phyloP scores from a whole-genome alignment of 257 asterid species.

The Forsythia suspensa region DNA sequence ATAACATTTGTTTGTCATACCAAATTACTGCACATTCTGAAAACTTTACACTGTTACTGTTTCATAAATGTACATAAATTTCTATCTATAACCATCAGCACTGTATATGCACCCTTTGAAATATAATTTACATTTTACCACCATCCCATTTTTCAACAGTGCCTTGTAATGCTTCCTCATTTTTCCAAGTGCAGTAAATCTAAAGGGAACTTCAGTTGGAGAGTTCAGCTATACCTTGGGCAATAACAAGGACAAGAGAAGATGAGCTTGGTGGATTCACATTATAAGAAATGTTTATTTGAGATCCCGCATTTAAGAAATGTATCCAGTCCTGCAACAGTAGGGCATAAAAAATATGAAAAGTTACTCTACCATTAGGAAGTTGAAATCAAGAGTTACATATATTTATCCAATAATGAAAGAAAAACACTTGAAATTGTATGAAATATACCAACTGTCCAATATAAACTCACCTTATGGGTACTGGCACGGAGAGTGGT shows the following conservation, averaged over 20 bases:
- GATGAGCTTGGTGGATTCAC: constrained; percentile 43
- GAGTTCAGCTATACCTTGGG: constrained; percentile 50
- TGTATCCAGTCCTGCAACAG: constrained; percentile 71
- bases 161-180: background rate
- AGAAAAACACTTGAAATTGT: background rate
- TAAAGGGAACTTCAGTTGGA: constrained; percentile 14
- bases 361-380: constrained; percentile 12
- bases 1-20: background rate
- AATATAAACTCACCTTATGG: constrained; percentile 56
- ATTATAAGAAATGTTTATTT: constrained; percentile 53
- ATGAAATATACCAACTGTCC: background rate
- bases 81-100: background rate
- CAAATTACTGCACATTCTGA: background rate
- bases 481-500: constrained; percentile 43
- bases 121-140: background rate
- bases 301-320: constrained; percentile 78
- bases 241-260: constrained; percentile 61
- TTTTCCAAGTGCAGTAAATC: constrained; percentile 1
- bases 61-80: background rate
- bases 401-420: constrained; percentile 9
- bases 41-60: background rate
- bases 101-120: constrained; percentile 9
- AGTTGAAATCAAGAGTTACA: constrained; percentile 10
- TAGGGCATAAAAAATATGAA: constrained; percentile 4
- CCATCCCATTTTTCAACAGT: background rate